Evolutionary conservation across 2,329 filamentous ascomycete genomes (phyloP).

Genomic region (Tolypocladium tundrense): DNA sequence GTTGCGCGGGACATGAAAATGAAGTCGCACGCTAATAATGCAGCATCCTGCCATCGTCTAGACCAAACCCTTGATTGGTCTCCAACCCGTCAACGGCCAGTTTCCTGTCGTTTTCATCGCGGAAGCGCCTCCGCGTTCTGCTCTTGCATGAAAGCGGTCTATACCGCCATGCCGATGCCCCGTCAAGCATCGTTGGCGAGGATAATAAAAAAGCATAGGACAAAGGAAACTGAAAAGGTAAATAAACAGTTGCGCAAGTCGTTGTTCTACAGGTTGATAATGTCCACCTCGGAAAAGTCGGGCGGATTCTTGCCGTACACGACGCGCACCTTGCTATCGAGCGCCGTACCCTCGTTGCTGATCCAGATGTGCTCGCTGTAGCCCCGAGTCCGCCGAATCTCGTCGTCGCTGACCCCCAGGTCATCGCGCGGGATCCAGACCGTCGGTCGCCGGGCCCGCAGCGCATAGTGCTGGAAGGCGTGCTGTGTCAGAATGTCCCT

Average conservation of each 20-base stretch:
- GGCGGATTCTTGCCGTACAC: conserved; percentile 79
- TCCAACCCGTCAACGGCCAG: background rate
- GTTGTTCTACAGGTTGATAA: conserved; percentile 58
- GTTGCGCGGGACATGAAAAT: background rate
- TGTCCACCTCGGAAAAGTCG: conserved; percentile 79
- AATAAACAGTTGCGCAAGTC: background rate
- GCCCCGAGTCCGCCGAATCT: conserved; percentile 66
- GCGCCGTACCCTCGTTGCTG: conserved; percentile 80
- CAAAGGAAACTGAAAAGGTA: background rate
- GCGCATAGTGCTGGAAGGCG: conserved; percentile 82
- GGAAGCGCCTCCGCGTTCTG: background rate
- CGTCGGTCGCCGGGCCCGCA: conserved; percentile 73
- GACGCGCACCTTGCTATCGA: conserved; percentile 75
- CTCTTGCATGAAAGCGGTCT: background rate
- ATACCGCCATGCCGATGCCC: too few species aligned
- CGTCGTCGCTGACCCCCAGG: conserved; percentile 82
- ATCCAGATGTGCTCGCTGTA: conserved; percentile 83
- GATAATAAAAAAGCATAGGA: too few species aligned
- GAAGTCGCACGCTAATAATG: background rate
- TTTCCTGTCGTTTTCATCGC: background rate
- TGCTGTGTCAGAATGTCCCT: conserved; percentile 75
- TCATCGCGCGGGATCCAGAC: conserved; percentile 93
- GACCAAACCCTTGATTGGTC: background rate
- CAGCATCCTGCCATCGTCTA: background rate
- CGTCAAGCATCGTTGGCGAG: background rate